Conservation (phyloP, 2,329 filamentous ascomycete genomes). For the Canariomyces notabilis region DNA sequence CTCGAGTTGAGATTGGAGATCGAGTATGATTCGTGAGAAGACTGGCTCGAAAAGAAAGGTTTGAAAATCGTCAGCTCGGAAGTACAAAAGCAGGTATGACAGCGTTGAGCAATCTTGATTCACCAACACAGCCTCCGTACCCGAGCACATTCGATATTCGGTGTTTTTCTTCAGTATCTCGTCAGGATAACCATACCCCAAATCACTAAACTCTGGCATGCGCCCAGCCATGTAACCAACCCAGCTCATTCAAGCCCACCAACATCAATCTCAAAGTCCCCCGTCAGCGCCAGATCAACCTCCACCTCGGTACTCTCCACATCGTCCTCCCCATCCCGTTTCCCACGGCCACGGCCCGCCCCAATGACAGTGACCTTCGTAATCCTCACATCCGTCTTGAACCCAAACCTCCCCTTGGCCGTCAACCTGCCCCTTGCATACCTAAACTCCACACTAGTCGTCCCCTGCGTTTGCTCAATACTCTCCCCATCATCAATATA, state of each 20-base stretch:
- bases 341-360: slow-evolving; percentile 8
- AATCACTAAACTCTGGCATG: no score
- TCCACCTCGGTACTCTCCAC: slow-evolving; percentile 1
- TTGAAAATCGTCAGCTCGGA: no score
- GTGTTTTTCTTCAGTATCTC: no score
- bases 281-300: slow-evolving; percentile 14
- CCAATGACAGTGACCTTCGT: slow-evolving; percentile 49
- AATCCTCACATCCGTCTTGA: slow-evolving; percentile 40
- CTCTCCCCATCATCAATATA: slow-evolving; percentile 76
- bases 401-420: slow-evolving; percentile 50
- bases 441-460: slow-evolving; percentile 54
- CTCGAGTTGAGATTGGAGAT: no score
- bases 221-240: no score
- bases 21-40: no score
- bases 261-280: slow-evolving; percentile 14
- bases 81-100: no score
- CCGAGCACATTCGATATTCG: no score
- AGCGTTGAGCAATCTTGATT: no score
- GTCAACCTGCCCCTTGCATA: slow-evolving; percentile 51
- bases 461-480: slow-evolving; percentile 48
- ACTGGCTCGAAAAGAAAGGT: no score
- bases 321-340: slow-evolving; percentile 9
- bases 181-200: no score
- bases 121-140: no score
- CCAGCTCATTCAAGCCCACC: not conserved